Percentiles rank a stretch among this genome's conserved stretches.
These are phyloP conservation scores for Dendrostoma leiphaemia DNA, from an alignment of 2,329 filamentous ascomycete species.

Conservation along the genomic window DNA sequence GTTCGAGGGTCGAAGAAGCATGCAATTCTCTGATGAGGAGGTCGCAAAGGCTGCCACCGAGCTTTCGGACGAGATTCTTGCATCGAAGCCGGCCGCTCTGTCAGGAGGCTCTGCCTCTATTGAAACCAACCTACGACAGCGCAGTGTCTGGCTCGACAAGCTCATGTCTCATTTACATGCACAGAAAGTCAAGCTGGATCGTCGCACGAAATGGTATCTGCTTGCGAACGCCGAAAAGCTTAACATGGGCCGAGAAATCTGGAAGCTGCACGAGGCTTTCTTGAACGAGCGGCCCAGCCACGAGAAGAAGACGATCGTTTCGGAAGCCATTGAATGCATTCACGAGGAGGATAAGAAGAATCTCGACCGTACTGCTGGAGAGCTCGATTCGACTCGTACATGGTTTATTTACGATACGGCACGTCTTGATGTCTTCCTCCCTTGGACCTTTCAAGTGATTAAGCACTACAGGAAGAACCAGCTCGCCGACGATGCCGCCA, in stretches of 20 bases:
- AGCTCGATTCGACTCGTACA: slow-evolving; percentile 76
- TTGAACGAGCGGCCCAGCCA: slow-evolving; percentile 57
- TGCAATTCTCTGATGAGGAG: slow-evolving; percentile 67
- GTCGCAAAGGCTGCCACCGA: slow-evolving; percentile 73
- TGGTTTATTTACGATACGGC: slow-evolving; percentile 81
- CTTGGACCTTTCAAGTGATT: slow-evolving; percentile 76
- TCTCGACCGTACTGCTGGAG: slow-evolving; percentile 61
- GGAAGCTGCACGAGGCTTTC: slow-evolving; percentile 75
- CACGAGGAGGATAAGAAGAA: slow-evolving; percentile 73
- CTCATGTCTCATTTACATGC: slow-evolving; percentile 70
- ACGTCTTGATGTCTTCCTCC: slow-evolving; percentile 70
- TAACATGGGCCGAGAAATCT: slow-evolving; percentile 74
- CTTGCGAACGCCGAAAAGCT: slow-evolving; percentile 92
- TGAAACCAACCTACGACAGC: slow-evolving; percentile 74
- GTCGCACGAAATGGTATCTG: slow-evolving; percentile 71
- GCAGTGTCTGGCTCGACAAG: slow-evolving; percentile 71
- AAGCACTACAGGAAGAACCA: slow-evolving; percentile 68
- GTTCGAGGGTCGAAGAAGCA: slow-evolving; percentile 66
- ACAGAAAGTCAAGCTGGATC: slow-evolving; percentile 64
- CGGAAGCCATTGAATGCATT: slow-evolving; percentile 73
- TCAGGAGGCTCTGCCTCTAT: slow-evolving; percentile 71
- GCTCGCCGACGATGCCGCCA: slow-evolving; percentile 50
- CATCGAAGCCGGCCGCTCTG: slow-evolving; percentile 73
- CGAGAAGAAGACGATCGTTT: slow-evolving; percentile 67
- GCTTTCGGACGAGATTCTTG: slow-evolving; percentile 79